Conservation (phyloP, 2,329 filamentous ascomycete genomes). For the Aspergillus japonicus region DNA sequence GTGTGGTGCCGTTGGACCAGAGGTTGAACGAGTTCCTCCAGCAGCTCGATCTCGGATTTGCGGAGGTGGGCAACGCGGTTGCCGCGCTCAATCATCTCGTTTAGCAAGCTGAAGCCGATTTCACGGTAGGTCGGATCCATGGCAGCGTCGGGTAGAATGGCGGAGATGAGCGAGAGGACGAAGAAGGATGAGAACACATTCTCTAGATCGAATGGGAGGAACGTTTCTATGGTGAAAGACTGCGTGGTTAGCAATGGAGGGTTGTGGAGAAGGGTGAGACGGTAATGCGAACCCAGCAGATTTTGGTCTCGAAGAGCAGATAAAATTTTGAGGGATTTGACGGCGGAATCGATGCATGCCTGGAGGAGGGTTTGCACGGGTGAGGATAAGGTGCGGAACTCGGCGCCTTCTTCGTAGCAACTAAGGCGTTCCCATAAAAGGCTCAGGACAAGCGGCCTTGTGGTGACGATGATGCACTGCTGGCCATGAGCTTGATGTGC, state of each 20-base stretch:
- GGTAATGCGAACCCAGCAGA: slow-evolving; percentile 18
- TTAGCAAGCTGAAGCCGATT: slow-evolving; percentile 16
- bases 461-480: slow-evolving; percentile 29
- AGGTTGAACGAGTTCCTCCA: slow-evolving; percentile 21
- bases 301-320: slow-evolving; percentile 25
- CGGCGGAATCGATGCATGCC: slow-evolving; percentile 24
- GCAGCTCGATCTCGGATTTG: slow-evolving; percentile 23
- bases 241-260: neutral
- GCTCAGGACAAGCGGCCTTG: slow-evolving; percentile 22
- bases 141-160: slow-evolving; percentile 43
- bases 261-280: fast-evolving
- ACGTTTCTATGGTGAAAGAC: slow-evolving; percentile 15
- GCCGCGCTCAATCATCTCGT: slow-evolving; percentile 22
- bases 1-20: slow-evolving; percentile 1
- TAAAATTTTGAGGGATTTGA: slow-evolving; percentile 24
- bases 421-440: slow-evolving; percentile 21
- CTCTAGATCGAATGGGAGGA: slow-evolving; percentile 38
- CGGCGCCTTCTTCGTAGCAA: slow-evolving; percentile 18
- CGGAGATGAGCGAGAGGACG: slow-evolving; percentile 32
- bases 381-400: slow-evolving; percentile 18
- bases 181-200: slow-evolving; percentile 36
- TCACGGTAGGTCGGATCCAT: slow-evolving; percentile 47
- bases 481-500: neutral
- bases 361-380: slow-evolving; percentile 23
- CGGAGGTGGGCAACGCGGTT: slow-evolving; percentile 23